A percentile compares a stretch with the other conserved stretches of the same genome.
Evolutionary conservation across 2,329 filamentous ascomycete species (phyloP).

Genomic region (Penicillium sp.): DNA sequence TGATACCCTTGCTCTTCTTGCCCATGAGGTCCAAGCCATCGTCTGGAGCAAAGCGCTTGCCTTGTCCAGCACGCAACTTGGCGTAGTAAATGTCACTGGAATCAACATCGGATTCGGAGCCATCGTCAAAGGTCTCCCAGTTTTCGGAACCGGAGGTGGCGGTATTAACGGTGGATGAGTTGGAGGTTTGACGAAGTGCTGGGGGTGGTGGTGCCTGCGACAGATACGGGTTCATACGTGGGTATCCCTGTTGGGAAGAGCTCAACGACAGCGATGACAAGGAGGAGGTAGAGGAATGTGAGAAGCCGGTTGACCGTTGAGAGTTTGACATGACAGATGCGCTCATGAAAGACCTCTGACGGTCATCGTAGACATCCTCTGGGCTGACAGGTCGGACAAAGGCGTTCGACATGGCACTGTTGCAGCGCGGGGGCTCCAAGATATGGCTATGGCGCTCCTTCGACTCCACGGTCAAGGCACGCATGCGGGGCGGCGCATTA

Average conservation of each 20-base stretch:
- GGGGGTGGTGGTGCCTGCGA: conserved; percentile 39
- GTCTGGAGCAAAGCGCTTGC: conserved; percentile 60
- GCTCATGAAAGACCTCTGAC: conserved; percentile 50
- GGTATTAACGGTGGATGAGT: conserved; percentile 66
- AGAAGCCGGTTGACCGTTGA: conserved; percentile 38
- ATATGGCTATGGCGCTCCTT: conserved; percentile 37
- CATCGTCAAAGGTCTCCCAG: conserved; percentile 95
- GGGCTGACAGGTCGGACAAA: conserved; percentile 63
- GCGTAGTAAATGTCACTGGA: conserved; percentile 77
- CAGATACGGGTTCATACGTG: conserved; percentile 38
- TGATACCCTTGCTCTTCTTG: conserved; percentile 49
- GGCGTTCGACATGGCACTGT: conserved; percentile 49
- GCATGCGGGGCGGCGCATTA: conserved; percentile 87
- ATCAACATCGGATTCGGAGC: conserved; percentile 72
- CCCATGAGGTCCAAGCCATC: conserved; percentile 36
- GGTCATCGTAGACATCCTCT: conserved; percentile 85
- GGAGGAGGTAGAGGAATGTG: conserved; percentile 45
- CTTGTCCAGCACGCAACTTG: conserved; percentile 68
- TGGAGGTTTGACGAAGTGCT: conserved; percentile 66
- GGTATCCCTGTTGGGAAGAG: conserved; percentile 32
- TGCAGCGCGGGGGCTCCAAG: conserved; percentile 50
- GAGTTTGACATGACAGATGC: conserved; percentile 36
- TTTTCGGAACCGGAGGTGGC: conserved; percentile 84
- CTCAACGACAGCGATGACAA: conserved; percentile 39
- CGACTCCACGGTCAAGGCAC: conserved; percentile 68